Evolutionary conservation across 768 basidiomycete species (phyloP).

Genomic region (Sistotremastrum niveocremeum): DNA sequence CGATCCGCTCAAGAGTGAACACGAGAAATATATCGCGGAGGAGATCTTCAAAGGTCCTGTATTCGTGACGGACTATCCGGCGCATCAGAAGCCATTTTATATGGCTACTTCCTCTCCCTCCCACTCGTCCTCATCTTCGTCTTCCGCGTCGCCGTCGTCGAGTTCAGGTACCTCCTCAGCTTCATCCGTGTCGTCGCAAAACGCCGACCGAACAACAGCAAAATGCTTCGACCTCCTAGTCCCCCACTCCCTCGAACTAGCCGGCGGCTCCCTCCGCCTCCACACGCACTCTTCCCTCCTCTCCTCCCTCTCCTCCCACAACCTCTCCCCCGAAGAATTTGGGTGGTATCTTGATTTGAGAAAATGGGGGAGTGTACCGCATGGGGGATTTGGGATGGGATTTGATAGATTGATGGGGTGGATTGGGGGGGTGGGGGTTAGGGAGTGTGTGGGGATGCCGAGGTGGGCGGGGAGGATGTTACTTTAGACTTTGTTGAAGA

Average conservation of each 20-base stretch:
- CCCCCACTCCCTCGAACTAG: slow-evolving; percentile 78
- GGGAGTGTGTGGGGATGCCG: slow-evolving; percentile 87
- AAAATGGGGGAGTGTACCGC: slow-evolving; percentile 74
- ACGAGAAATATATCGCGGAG: slow-evolving; percentile 84
- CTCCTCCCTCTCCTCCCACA: slow-evolving; percentile 6
- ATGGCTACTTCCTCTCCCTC: slow-evolving; percentile 31
- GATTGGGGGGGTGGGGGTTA: slow-evolving; percentile 81
- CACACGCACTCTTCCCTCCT: slow-evolving; percentile 15
- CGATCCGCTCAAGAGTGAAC: slow-evolving; percentile 66
- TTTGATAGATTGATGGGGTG: slow-evolving; percentile 85
- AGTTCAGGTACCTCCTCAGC: too few relatives aligned
- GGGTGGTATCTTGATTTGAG: slow-evolving; percentile 78
- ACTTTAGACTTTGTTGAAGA: slow-evolving; percentile 35
- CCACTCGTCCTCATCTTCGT: too few relatives aligned
- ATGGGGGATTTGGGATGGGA: slow-evolving; percentile 93
- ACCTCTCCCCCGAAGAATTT: slow-evolving; percentile 16
- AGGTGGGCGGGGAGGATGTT: slow-evolving; percentile 76
- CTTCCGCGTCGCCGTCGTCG: too few relatives aligned
- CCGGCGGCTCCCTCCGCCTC: slow-evolving; percentile 75
- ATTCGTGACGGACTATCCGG: slow-evolving; percentile 87
- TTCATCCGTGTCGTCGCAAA: too few relatives aligned
- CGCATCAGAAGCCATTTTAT: slow-evolving; percentile 82
- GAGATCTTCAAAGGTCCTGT: slow-evolving; percentile 56
- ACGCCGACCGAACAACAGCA: slow-evolving; percentile 45
- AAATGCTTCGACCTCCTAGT: slow-evolving; percentile 96